These are phyloP conservation scores for Aureobasidium sp. DNA, from an alignment of 2,329 filamentous ascomycete species.

Conservation along the genomic window DNA sequence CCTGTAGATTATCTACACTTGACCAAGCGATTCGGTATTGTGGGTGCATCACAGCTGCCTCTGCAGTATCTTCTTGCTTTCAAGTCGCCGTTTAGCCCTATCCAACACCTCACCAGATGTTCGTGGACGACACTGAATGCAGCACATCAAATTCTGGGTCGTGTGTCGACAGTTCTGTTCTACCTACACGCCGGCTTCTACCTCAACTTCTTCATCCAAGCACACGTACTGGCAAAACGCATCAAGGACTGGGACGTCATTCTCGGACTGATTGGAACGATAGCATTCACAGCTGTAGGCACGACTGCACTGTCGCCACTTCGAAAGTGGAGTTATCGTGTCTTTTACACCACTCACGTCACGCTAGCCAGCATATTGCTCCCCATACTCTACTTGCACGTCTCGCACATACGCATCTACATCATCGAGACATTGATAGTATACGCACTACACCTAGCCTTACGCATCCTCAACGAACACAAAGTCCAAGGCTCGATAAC, in stretches of 20 bases:
- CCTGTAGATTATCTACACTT: slow-evolving; percentile 55
- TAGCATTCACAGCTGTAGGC: slow-evolving; percentile 38
- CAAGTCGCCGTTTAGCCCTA: slow-evolving; percentile 43
- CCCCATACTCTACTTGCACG: slow-evolving; percentile 48
- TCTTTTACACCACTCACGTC: slow-evolving; percentile 53
- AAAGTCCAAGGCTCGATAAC: slow-evolving; percentile 33
- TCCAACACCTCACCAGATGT: slow-evolving; percentile 46
- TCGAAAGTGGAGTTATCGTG: slow-evolving; percentile 41
- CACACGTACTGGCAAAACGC: slow-evolving; percentile 45
- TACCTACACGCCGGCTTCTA: slow-evolving; percentile 49
- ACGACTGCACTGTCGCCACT: slow-evolving; percentile 44
- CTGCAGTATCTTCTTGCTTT: slow-evolving; percentile 52
- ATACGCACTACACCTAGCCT: slow-evolving; percentile 38
- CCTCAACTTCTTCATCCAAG: slow-evolving; percentile 49
- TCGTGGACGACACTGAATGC: slow-evolving; percentile 51
- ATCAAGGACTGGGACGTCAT: slow-evolving; percentile 52
- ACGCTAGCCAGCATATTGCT: slow-evolving; percentile 44
- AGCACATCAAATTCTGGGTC: slow-evolving; percentile 52
- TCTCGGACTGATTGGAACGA: slow-evolving; percentile 45
- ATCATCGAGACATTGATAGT: slow-evolving; percentile 44
- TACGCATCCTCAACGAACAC: slow-evolving; percentile 31
- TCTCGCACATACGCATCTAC: slow-evolving; percentile 48
- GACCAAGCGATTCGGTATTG: slow-evolving; percentile 55
- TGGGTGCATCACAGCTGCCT: slow-evolving; percentile 54
- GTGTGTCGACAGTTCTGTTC: slow-evolving; percentile 47